Conservation (phyloP, 768 basidiomycete species). For the Collybia sp. region DNA sequence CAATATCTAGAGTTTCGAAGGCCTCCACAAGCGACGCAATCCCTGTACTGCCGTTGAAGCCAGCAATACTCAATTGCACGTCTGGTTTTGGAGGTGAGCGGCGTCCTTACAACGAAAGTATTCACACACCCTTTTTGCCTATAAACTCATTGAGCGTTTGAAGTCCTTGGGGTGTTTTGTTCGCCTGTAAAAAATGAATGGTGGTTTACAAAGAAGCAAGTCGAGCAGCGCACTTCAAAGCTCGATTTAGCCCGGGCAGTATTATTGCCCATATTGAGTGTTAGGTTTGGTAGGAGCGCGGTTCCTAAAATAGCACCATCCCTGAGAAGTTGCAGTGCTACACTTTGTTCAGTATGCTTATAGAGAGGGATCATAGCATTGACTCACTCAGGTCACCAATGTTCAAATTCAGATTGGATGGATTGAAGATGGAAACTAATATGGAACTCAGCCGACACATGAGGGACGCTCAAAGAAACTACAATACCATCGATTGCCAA, state of each 20-base stretch:
- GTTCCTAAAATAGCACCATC: slow-evolving; percentile 54
- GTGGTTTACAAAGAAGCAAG: not conserved
- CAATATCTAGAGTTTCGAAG: slow-evolving; percentile 54
- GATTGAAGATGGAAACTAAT: slow-evolving; percentile 60
- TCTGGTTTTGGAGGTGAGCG: slow-evolving; percentile 25
- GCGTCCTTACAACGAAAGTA: not conserved
- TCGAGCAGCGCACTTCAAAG: slow-evolving; percentile 37
- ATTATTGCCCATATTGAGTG: slow-evolving; percentile 58
- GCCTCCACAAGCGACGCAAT: slow-evolving; percentile 55
- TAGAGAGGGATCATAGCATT: not conserved
- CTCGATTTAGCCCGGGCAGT: slow-evolving; percentile 40
- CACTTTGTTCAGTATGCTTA: not conserved
- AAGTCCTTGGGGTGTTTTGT: slow-evolving; percentile 51
- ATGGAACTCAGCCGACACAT: not conserved
- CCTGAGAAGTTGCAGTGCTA: slow-evolving; percentile 54
- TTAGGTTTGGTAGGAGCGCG: slow-evolving; percentile 54
- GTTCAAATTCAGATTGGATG: slow-evolving; percentile 57
- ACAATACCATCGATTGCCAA: slow-evolving; percentile 53
- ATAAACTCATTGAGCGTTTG: slow-evolving; percentile 69
- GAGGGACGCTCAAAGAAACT: not conserved
- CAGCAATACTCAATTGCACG: slow-evolving; percentile 50
- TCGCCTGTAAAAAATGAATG: slow-evolving; percentile 38
- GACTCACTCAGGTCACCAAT: slow-evolving; percentile 62
- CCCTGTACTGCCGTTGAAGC: slow-evolving; percentile 56
- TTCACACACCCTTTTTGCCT: slow-evolving; percentile 42